Evolutionary conservation across 176 grass and related monocot species (phyloP), one percentile per base, ranked within the genome.

Genomic region (Bromus sterilis): DNA sequence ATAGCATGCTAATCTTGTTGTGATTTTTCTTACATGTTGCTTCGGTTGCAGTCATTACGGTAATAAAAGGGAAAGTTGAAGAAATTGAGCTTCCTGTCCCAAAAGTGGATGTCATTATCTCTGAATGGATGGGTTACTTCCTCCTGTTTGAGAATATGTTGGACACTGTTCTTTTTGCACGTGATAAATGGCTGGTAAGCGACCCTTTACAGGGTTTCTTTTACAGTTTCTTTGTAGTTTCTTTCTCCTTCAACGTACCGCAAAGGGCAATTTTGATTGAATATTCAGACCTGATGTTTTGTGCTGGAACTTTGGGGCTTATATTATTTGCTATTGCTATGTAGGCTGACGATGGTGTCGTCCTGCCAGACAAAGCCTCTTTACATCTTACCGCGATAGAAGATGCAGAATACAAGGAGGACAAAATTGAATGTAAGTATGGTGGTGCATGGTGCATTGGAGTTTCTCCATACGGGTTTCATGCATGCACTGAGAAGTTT

Each of bases 121-220:
- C 93, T 0, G 96, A 99, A 60, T 99, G 96, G 96, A 95, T 99
- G 96, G 96, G 96, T 44, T 99, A 99, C 79, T 99, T 99, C 85
- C 91, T 99, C 14, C 82, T 99, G 65, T 99, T 93, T 15, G 93
- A 99, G 89, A 99, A 95, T 87, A 99, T 99, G 96, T 64, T 99
- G 80, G 95, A 99, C 85, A 99, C 93, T 58, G 96, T 99, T 68
- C 77, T 99, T 30, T 95, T 95, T 85, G 96, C 96, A 84, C 96
- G 96, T 9, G 91, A 99, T 87, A 99, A 99, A 90, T 99, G 96
- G 93, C 96, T 99, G 79, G 96, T 99, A 91, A 95, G 91, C 85
- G 16, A 79, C 62, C 43, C 40, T 57, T 82, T 46, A 39, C 32
- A 55, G 24, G 68, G 56, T 59, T 41, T 83, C 69, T 1, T 69